phyloP scores from a whole-genome alignment of 2,329 filamentous ascomycete species.

The Chrysosporium keratinophilum region DNA sequence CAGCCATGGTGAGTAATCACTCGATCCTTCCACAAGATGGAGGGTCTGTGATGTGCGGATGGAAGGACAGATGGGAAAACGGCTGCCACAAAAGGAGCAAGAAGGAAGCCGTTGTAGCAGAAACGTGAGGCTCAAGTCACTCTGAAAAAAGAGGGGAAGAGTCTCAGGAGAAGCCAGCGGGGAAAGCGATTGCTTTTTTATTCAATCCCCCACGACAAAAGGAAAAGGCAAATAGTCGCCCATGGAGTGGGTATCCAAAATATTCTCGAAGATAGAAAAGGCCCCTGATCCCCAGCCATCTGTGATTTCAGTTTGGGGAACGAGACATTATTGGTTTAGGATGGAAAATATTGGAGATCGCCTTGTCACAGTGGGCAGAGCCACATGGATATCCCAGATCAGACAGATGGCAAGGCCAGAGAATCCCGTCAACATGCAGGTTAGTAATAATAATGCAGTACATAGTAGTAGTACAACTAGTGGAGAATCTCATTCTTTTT shows the following conservation, averaged over 20 bases:
- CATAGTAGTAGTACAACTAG: too few relatives aligned
- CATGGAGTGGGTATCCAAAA: neutral
- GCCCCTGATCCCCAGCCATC: neutral
- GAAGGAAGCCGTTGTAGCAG: neutral
- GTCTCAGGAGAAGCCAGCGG: neutral
- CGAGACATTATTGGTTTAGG: neutral
- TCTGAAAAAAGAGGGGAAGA: neutral
- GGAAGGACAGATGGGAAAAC: neutral
- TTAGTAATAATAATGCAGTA: neutral
- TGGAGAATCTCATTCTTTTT: too few relatives aligned
- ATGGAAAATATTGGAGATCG: neutral
- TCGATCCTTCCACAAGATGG: neutral
- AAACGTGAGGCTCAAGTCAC: neutral
- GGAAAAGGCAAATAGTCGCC: neutral
- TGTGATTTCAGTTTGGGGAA: neutral
- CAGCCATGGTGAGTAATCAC: slow-evolving; percentile 7
- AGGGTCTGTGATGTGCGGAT: neutral
- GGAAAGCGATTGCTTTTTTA: slow-evolving; percentile 6
- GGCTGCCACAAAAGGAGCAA: neutral
- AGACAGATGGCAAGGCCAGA: neutral
- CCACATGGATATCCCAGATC: slow-evolving; percentile 1
- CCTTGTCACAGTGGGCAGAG: neutral
- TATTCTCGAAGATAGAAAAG: neutral
- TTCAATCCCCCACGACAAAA: neutral
- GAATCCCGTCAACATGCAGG: neutral